Evolutionary conservation across 805 yeast species (phyloP), one percentile per base, ranked within the genome.

Genomic region (Monosporozyma servazzii): DNA sequence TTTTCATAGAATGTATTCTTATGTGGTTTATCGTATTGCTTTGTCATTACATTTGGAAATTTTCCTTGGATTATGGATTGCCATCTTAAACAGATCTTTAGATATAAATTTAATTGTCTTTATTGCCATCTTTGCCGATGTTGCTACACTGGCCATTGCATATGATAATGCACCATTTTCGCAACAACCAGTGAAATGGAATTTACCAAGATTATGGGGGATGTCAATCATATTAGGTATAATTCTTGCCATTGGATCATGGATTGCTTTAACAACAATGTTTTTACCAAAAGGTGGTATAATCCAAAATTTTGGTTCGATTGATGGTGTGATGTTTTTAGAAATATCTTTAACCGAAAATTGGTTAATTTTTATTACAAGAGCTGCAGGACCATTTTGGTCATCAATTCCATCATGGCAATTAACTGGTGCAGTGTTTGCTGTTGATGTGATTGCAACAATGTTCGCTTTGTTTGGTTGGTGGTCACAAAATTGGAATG

Each of bases 351-450:
- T 88, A 71, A 88, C 96, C 73, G 96, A 88, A 79, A 88, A 89
- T 79, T 88, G 96, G 96, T 83, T 88, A 75, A 88, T 88, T 78
- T 88, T 88, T 86, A 78, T 89, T 70, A 88, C 96, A 68, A 85
- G 96, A 79, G 96, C 96, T 69, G 86, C 82, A 71, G 96, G 96
- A 78, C 96, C 96, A 68, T 89, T 89, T 93, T 89, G 96, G 96
- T 86, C 96, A 54, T 88, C 96, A 48, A 66, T 78, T 53, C 96
- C 96, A 77, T 89, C 96, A 48, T 89, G 96, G 96, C 96, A 89
- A 80, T 82, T 89, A 75, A 63, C 93, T 65, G 95, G 95, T 77
- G 96, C 96, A 65, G 96, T 89, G 65, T 78, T 87, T 69, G 75
- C 75, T 68, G 96, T 89, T 70, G 96, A 89, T 75, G 74, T 88